Evolutionary conservation across 2,329 filamentous ascomycete species (phyloP).

Genomic region (Phyllachora maydis): DNA sequence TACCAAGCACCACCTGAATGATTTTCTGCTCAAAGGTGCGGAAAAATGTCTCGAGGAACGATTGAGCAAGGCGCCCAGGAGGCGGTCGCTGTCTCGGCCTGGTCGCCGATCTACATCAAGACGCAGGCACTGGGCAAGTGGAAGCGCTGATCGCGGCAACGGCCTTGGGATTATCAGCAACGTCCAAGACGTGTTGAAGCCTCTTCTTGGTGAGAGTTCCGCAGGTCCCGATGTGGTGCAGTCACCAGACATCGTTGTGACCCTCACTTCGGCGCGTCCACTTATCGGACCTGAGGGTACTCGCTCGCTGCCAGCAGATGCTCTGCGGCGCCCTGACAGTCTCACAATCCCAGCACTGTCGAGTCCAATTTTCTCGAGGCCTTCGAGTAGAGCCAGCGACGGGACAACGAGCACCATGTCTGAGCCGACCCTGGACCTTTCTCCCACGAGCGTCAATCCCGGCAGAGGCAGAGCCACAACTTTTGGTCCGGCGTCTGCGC

Average conservation of each 20-base stretch:
- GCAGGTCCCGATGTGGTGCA: slow-evolving; percentile 3
- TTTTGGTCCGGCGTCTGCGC: no score
- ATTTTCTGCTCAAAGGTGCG: slow-evolving; percentile 34
- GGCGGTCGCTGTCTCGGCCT: background rate
- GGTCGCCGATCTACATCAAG: no score
- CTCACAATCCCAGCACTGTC: slow-evolving; percentile 12
- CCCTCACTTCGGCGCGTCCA: slow-evolving; percentile 10
- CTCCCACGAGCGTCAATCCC: no score
- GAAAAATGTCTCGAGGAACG: slow-evolving; percentile 31
- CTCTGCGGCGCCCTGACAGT: slow-evolving; percentile 8
- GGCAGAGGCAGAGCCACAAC: no score
- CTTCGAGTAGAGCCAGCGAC: slow-evolving; percentile 10
- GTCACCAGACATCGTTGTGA: slow-evolving; percentile 18
- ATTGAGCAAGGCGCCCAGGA: slow-evolving; percentile 12
- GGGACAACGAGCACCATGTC: slow-evolving; percentile 9
- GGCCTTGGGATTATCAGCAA: no score
- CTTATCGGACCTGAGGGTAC: slow-evolving; percentile 7
- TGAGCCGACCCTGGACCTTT: slow-evolving; percentile 12
- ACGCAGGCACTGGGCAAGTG: no score
- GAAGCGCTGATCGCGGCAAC: no score
- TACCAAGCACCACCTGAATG: slow-evolving; percentile 24
- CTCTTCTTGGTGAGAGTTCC: no score
- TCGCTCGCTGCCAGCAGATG: slow-evolving; percentile 3
- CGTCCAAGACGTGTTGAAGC: no score
- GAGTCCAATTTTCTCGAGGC: slow-evolving; percentile 9